Evolutionary conservation across 768 basidiomycete species (phyloP).

Genomic region (Suillus cothurnatus): DNA sequence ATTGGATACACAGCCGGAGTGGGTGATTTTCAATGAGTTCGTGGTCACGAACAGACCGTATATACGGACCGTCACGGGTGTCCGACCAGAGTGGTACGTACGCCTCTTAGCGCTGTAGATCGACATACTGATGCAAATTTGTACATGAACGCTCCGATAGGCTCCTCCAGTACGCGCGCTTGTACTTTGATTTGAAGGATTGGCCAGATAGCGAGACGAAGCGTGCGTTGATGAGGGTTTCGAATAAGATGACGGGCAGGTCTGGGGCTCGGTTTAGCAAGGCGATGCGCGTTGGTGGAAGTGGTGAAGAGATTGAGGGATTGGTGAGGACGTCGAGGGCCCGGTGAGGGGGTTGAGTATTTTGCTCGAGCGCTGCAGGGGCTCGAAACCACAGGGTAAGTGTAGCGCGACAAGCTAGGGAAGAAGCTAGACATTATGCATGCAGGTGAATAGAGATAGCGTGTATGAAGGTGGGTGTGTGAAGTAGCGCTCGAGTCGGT

Average conservation of each 20-base stretch:
- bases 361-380: not conserved
- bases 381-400: not conserved
- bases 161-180: slow-evolving; percentile 62
- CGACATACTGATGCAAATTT: slow-evolving; percentile 2
- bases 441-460: not conserved
- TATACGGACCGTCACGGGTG: slow-evolving; percentile 89
- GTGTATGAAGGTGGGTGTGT: too few species aligned
- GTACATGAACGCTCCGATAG: slow-evolving; percentile 29
- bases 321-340: not conserved
- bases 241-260: slow-evolving; percentile 56
- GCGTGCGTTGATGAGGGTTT: slow-evolving; percentile 55
- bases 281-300: not conserved
- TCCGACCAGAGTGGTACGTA: slow-evolving; percentile 82
- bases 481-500: too few species aligned
- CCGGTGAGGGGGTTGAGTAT: not conserved
- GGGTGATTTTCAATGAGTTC: slow-evolving; percentile 95
- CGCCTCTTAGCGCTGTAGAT: slow-evolving; percentile 3
- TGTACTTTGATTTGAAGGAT: slow-evolving; percentile 67
- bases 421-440: not conserved
- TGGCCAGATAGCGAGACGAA: slow-evolving; percentile 78
- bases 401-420: not conserved
- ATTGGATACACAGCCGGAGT: slow-evolving; percentile 84
- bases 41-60: slow-evolving; percentile 87
- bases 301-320: not conserved
- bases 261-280: slow-evolving; percentile 17